phyloP scores from a whole-genome alignment of 768 basidiomycete genomes.

The Termitomyces sp. region DNA sequence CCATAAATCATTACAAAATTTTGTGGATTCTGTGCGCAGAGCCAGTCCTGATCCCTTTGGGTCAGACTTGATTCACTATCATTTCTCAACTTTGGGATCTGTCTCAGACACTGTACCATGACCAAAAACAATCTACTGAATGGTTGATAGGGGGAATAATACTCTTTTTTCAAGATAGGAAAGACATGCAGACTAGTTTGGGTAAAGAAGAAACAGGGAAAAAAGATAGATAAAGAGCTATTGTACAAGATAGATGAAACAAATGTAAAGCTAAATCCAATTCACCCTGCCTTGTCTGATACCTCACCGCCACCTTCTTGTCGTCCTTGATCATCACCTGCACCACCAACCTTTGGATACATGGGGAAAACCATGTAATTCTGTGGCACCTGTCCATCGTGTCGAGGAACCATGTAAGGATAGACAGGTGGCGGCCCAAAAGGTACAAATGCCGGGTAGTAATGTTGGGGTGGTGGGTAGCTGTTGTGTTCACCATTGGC shows the following conservation, averaged over 20 bases:
- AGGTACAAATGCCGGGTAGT: slow-evolving; percentile 17
- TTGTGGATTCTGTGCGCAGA: no score
- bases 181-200: background rate
- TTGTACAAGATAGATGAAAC: slow-evolving; percentile 10
- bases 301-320: slow-evolving; percentile 18
- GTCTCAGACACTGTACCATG: no score
- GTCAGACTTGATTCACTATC: no score
- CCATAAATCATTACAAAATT: no score
- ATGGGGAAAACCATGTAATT: slow-evolving; percentile 20
- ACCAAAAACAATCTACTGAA: no score
- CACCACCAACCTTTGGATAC: slow-evolving; percentile 16
- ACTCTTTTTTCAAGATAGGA: no score
- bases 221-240: slow-evolving; percentile 1
- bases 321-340: slow-evolving; percentile 10
- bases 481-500: slow-evolving; percentile 12
- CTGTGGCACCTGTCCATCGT: slow-evolving; percentile 20
- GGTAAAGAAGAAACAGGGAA: background rate
- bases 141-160: no score
- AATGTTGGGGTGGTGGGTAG: slow-evolving; percentile 17
- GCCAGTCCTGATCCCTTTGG: no score
- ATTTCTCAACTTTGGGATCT: no score
- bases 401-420: slow-evolving; percentile 21
- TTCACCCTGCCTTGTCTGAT: slow-evolving; percentile 19
- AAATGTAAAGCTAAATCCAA: slow-evolving; percentile 6
- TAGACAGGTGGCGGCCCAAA: slow-evolving; percentile 16